These are phyloP conservation scores for Blepharisma undulans DNA, from an alignment of 169 alveolate species.

Conservation along the genomic window DNA sequence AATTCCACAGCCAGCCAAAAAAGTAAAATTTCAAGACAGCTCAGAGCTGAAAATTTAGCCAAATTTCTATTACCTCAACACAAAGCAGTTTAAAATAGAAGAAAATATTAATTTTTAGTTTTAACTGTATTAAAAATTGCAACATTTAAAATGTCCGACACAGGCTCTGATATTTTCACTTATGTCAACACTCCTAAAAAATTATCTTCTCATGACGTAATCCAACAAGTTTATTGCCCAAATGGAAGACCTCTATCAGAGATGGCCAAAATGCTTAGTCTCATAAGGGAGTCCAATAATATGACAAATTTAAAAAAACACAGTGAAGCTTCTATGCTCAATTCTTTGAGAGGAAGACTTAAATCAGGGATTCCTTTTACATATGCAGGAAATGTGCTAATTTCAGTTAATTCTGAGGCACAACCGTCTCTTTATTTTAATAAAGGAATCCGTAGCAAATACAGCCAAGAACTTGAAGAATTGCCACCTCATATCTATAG, in stretches of 20 bases:
- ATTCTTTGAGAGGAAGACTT: background rate
- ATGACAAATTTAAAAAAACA: background rate
- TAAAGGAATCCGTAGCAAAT: background rate
- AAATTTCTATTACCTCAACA: background rate
- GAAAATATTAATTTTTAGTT: background rate
- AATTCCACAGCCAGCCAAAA: background rate
- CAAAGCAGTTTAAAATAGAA: background rate
- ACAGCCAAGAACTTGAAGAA: background rate
- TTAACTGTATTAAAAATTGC: background rate
- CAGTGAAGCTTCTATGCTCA: slow-evolving; percentile 5
- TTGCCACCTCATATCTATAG: slow-evolving; percentile 18
- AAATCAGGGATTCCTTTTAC: slow-evolving; percentile 15
- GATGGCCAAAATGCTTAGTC: background rate
- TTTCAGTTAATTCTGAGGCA: slow-evolving; percentile 3
- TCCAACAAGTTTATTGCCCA: background rate
- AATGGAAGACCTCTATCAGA: background rate
- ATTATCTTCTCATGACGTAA: background rate
- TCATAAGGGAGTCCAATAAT: background rate
- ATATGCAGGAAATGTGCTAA: background rate
- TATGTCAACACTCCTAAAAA: background rate
- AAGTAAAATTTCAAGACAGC: background rate
- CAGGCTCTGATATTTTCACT: background rate
- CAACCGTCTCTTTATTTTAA: background rate
- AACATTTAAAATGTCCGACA: background rate
- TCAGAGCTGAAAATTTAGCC: background rate